A percentile compares a stretch with the other conserved stretches of the same genome.
Evolutionary conservation across 2,329 filamentous ascomycete genomes (phyloP).

Genomic region (Dactylonectria estremocensis): DNA sequence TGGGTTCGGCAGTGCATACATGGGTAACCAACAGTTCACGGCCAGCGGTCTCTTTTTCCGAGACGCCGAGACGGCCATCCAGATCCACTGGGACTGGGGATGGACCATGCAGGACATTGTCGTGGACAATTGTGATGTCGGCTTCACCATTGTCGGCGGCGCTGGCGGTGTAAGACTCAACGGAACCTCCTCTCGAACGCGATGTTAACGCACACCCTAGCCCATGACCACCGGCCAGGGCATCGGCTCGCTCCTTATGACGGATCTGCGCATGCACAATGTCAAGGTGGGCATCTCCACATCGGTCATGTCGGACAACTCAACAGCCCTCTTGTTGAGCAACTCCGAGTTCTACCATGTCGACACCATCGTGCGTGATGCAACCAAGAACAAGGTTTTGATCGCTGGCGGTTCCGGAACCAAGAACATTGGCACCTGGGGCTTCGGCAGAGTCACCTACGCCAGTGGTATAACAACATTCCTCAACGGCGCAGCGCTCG

Average conservation of each 20-base stretch:
- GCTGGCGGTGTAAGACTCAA: constrained; percentile 27
- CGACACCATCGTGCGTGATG: constrained; percentile 25
- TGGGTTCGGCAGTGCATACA: constrained; percentile 55
- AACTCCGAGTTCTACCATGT: constrained; percentile 31
- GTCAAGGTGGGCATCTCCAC: constrained; percentile 17
- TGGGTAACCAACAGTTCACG: constrained; percentile 78
- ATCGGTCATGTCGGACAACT: constrained; percentile 28
- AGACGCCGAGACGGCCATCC: constrained; percentile 76
- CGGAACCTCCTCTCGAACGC: not conserved
- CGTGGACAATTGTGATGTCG: constrained; percentile 46
- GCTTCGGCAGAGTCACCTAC: constrained; percentile 33
- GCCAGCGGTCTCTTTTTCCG: constrained; percentile 69
- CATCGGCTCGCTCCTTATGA: constrained; percentile 36
- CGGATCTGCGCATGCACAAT: constrained; percentile 22
- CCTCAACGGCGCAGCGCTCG: constrained; percentile 26
- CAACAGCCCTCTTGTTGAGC: constrained; percentile 28
- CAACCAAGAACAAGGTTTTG: constrained; percentile 18
- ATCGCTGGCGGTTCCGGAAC: constrained; percentile 18
- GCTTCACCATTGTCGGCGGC: constrained; percentile 62
- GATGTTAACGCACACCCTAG: not conserved
- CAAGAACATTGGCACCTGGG: constrained; percentile 23
- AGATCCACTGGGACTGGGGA: constrained; percentile 82
- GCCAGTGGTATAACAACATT: constrained; percentile 27
- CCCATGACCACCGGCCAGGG: constrained; percentile 29
- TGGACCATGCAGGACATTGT: constrained; percentile 59